Percentiles rank a stretch among this genome's conserved stretches.
These are phyloP conservation scores for Pseudogymnoascus sp. DNA, from an alignment of 2,329 filamentous ascomycete species.

Conservation along the genomic window DNA sequence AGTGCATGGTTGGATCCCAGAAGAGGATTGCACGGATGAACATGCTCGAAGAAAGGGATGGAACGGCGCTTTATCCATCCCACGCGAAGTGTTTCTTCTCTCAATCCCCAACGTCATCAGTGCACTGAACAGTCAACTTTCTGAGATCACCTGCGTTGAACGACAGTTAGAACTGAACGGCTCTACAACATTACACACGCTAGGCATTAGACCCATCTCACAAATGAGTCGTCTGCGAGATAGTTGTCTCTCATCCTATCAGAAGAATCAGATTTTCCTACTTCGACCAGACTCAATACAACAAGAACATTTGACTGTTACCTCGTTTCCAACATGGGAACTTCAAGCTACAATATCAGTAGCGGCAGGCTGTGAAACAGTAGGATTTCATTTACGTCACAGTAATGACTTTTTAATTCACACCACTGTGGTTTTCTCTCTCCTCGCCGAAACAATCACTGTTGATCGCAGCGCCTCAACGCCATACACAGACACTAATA, in stretches of 20 bases:
- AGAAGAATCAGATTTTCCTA: neutral
- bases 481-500: neutral
- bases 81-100: neutral
- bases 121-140: neutral
- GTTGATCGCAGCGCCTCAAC: slow-evolving; percentile 13
- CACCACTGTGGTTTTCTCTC: neutral
- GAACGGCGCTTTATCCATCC: slow-evolving; percentile 13
- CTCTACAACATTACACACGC: slow-evolving; percentile 11
- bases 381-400: neutral
- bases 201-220: slow-evolving; percentile 18
- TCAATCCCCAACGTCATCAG: neutral
- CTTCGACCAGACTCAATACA: neutral
- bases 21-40: slow-evolving; percentile 13
- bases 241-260: neutral
- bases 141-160: neutral
- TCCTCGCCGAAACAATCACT: neutral
- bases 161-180: neutral
- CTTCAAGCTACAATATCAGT: neutral
- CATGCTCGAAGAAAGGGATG: slow-evolving; percentile 10
- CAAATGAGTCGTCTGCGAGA: slow-evolving; percentile 14
- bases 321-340: neutral
- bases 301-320: neutral
- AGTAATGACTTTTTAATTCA: neutral
- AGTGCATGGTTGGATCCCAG: slow-evolving; percentile 15
- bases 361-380: neutral